These are phyloP conservation scores for Salisapilia sapeloensis DNA, from an alignment of 352 stramenopile genomes.

Conservation along the genomic window DNA sequence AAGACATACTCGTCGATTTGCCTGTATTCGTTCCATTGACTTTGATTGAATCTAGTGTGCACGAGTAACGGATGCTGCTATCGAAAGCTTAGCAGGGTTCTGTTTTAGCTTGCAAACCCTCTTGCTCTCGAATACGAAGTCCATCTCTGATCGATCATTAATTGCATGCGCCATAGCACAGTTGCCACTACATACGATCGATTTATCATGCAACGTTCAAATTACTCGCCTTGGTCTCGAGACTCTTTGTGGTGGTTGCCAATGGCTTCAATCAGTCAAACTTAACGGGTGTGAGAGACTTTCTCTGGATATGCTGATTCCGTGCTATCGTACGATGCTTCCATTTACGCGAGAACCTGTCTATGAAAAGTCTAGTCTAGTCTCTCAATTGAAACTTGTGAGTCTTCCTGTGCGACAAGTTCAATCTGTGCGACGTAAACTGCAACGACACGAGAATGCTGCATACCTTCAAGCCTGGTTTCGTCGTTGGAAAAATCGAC, in stretches of 20 bases:
- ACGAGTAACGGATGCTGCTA: slow-evolving; percentile 20
- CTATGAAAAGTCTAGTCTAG: no score
- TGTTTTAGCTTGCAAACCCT: slow-evolving; percentile 20
- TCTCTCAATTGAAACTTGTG: slow-evolving; percentile 9
- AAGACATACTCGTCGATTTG: background rate
- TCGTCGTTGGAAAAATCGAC: slow-evolving; percentile 22
- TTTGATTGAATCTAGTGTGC: slow-evolving; percentile 11
- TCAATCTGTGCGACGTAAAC: slow-evolving; percentile 11
- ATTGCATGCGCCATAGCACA: slow-evolving; percentile 19
- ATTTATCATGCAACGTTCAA: slow-evolving; percentile 38
- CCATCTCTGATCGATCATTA: slow-evolving; percentile 28
- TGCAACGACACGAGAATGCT: slow-evolving; percentile 16
- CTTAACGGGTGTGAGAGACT: slow-evolving; percentile 50
- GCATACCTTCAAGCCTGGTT: slow-evolving; percentile 20
- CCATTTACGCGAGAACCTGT: no score
- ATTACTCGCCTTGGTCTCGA: slow-evolving; percentile 33
- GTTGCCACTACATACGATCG: slow-evolving; percentile 19
- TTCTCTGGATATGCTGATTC: slow-evolving; percentile 14
- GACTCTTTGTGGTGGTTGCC: slow-evolving; percentile 15
- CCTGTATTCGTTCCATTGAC: background rate
- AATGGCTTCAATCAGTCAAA: slow-evolving; percentile 27
- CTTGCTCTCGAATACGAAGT: slow-evolving; percentile 14
- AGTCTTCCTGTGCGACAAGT: slow-evolving; percentile 15
- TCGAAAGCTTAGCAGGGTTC: slow-evolving; percentile 26
- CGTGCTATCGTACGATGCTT: slow-evolving; percentile 12